Percentiles rank a stretch among this genome's conserved stretches.
Conservation (phyloP, 345 rosid species). For the Pistacia atlantica region DNA sequence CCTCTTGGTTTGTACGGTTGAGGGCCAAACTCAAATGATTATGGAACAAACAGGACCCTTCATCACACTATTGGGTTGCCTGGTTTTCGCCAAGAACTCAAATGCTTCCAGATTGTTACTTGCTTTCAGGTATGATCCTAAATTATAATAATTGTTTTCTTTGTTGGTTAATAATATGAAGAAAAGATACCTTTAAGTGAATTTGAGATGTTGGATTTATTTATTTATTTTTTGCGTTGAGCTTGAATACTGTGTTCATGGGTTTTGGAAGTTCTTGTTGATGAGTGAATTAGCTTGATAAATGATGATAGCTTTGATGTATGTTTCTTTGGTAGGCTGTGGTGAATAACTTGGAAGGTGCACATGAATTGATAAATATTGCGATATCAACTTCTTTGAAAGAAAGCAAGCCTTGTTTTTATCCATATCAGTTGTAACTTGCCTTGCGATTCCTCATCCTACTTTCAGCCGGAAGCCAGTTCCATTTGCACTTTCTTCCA, state of each 20-base stretch:
- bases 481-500: conserved; percentile 64
- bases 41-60: conserved; percentile 76
- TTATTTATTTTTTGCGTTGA: neutral
- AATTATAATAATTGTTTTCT: neutral
- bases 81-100: conserved; percentile 71
- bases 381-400: conserved; percentile 62
- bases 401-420: conserved; percentile 82
- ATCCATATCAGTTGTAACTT: conserved; percentile 73
- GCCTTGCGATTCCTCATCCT: conserved; percentile 62
- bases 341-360: conserved; percentile 78
- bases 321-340: conserved; percentile 47
- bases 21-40: conserved; percentile 86
- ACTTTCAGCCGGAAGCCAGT: conserved; percentile 67
- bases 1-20: conserved; percentile 79
- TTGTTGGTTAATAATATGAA: neutral
- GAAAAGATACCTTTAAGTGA: neutral
- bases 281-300: neutral
- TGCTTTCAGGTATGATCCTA: conserved; percentile 54
- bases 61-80: conserved; percentile 82
- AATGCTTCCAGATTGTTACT: conserved; percentile 75
- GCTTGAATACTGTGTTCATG: neutral
- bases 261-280: neutral
- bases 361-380: conserved; percentile 70
- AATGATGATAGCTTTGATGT: neutral
- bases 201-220: neutral